phyloP scores from a whole-genome alignment of 2,329 filamentous ascomycete genomes.

The Atkinsonella hypoxylon region DNA sequence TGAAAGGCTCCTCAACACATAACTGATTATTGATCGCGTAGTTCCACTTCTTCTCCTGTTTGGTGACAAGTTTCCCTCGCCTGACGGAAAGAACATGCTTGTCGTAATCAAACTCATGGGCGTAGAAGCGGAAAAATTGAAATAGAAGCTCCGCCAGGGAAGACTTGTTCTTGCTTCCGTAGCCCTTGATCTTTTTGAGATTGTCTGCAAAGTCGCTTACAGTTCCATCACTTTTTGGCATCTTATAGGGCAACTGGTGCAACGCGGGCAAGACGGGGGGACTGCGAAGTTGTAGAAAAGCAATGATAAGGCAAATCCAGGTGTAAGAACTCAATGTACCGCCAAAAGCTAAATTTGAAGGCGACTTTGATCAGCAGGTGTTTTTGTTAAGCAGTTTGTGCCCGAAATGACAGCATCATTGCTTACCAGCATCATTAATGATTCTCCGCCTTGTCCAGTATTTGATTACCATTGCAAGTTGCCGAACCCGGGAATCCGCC shows the following conservation, averaged over 20 bases:
- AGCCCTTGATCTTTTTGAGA: constrained; percentile 59
- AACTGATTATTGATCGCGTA: constrained; percentile 68
- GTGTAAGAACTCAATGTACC: constrained; percentile 96
- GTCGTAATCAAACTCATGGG: constrained; percentile 84
- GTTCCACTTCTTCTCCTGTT: constrained; percentile 83
- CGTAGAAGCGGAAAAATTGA: constrained; percentile 90
- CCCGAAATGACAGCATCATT: neutral
- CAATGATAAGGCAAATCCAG: constrained; percentile 98
- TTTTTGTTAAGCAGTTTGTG: neutral
- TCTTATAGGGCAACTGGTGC: constrained; percentile 49
- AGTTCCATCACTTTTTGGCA: constrained; percentile 48
- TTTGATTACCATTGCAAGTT: constrained; percentile 92
- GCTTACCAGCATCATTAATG: constrained; percentile 84
- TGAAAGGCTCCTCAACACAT: constrained; percentile 96
- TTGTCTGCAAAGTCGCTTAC: constrained; percentile 80
- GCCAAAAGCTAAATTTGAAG: constrained; percentile 54
- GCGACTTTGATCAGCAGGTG: constrained; percentile 11
- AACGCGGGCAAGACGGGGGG: constrained; percentile 77
- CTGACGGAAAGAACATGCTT: constrained; percentile 76
- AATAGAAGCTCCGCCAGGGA: constrained; percentile 80
- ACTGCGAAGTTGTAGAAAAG: constrained; percentile 79
- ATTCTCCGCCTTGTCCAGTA: constrained; percentile 91
- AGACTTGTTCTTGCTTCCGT: constrained; percentile 69
- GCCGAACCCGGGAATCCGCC: constrained; percentile 80
- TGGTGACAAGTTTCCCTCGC: constrained; percentile 64